phyloP scores from a whole-genome alignment of 495 filamentous ascomycete species.

The Aspergillus bertholletiae region DNA sequence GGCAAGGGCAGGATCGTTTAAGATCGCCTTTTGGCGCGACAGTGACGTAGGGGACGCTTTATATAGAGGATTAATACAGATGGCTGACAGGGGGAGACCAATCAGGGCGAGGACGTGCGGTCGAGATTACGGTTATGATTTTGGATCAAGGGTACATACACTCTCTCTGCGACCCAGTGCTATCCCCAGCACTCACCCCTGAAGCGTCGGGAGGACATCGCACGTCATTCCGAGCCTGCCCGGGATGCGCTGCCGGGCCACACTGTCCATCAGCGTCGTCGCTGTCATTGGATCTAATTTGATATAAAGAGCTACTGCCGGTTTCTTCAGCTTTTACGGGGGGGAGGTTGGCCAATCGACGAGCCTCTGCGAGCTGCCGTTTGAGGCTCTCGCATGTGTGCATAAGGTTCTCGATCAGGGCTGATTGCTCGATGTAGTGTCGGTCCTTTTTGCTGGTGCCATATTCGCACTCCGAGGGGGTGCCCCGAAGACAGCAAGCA shows the following conservation, averaged over 20 bases:
- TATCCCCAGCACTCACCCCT: not conserved
- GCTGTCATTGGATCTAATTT: not conserved
- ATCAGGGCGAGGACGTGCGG: not conserved
- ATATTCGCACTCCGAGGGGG: slow-evolving; percentile 27
- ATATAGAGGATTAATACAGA: not conserved
- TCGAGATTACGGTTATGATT: not conserved
- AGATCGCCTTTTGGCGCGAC: slow-evolving; percentile 2
- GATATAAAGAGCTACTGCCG: not conserved
- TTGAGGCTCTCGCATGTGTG: slow-evolving; percentile 17
- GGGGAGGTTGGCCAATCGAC: slow-evolving; percentile 12
- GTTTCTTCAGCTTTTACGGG: slow-evolving; percentile 15
- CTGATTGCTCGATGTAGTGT: slow-evolving; percentile 23
- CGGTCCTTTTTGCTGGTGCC: slow-evolving; percentile 26
- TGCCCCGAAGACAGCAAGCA: slow-evolving; percentile 27
- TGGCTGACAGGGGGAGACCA: too few species aligned
- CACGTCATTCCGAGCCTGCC: not conserved
- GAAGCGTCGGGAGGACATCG: not conserved
- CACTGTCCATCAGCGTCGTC: not conserved
- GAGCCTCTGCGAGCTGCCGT: slow-evolving; percentile 18
- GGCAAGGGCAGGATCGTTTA: slow-evolving; percentile 12
- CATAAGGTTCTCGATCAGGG: slow-evolving; percentile 22
- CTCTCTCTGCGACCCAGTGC: not conserved
- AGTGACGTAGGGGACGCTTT: not conserved
- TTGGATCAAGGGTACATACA: not conserved
- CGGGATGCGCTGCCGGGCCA: not conserved